Evolutionary conservation across 108 stramenopile genomes (phyloP), one percentile per base, ranked within the genome.

Genomic region (Pseudonitzschia multiseries): DNA sequence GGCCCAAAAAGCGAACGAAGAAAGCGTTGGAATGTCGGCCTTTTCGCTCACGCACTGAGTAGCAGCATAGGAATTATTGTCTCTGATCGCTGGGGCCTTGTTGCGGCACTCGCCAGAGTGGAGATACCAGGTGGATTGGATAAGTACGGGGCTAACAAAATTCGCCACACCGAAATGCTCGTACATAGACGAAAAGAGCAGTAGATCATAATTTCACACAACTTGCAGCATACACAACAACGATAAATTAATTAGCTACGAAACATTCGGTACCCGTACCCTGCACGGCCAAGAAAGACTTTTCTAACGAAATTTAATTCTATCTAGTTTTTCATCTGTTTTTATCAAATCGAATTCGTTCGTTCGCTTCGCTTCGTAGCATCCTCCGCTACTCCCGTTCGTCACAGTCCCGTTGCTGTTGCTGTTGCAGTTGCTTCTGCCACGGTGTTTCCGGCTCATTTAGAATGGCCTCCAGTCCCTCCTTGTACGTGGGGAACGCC

Each of bases 401-500:
- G 36, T 18, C 46, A 48, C 12, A 10, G 46, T 8, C 12, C 46
- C 6, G 36, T 6, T 36, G 36, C 36, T 36, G 36, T 6, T 36
- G 36, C 36, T 51, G 50, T 51, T n/a, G 17, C 10, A 8, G n/a
- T n/a, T 17, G 50, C 10, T 56, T 20, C 17, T 68, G 65, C 82
- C 82, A 83, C 8, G 78, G 82, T n/a, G 72, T 71, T 0, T 24
- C 24, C 28, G 74, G 78, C 46, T 68, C 70, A 2, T 64, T 13
- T 1, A 84, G 32, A 40, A 84, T 84, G 15, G 68, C 60, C 28
- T 70, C n/a, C 53, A 86, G 57, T 4, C 90, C 90, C 64, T 92
- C 86, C 24, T 71, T 65, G 83, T 89, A 89, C 10, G 88, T 84
- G 50, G 88, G 88, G 79, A 81, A 86, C 1, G 62, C n/a, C 20